phyloP scores from a whole-genome alignment of 2,329 filamentous ascomycete genomes.

The Aspergillus quadrilineatus region DNA sequence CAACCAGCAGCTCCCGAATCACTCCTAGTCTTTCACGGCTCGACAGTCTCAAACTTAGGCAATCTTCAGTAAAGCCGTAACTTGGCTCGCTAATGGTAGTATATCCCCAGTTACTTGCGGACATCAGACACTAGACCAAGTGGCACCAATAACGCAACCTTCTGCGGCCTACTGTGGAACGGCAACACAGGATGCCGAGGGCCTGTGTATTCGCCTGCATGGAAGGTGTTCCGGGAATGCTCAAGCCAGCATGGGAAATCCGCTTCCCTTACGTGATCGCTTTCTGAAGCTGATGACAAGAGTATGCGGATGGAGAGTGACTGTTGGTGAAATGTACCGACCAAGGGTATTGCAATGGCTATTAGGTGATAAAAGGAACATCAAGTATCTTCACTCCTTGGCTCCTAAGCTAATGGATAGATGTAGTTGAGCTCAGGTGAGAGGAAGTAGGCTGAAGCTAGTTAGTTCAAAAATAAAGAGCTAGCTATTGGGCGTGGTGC shows the following conservation, averaged over 20 bases:
- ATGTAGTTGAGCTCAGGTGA: no score
- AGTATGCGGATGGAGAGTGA: not conserved
- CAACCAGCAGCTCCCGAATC: constrained; percentile 13
- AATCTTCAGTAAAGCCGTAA: constrained; percentile 21
- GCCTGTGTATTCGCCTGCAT: constrained; percentile 18
- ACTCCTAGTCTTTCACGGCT: not conserved
- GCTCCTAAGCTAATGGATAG: no score
- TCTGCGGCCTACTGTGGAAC: constrained; percentile 3
- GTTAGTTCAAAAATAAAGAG: no score
- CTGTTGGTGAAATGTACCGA: no score
- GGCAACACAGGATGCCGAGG: constrained; percentile 18
- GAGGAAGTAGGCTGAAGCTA: no score
- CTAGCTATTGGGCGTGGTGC: no score
- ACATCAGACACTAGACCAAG: constrained; percentile 19
- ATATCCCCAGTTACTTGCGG: constrained; percentile 20
- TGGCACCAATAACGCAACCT: constrained; percentile 21
- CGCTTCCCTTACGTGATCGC: constrained; percentile 11
- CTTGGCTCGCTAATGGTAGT: constrained; percentile 20
- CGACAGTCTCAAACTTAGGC: constrained; percentile 20
- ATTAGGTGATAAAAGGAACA: no score
- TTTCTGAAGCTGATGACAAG: constrained; percentile 4
- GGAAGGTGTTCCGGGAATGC: constrained; percentile 23
- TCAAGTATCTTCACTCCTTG: no score
- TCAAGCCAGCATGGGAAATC: constrained; percentile 5
- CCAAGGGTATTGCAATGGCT: no score